These are phyloP conservation scores for Zymoseptoria passerinii DNA, from an alignment of 2,329 filamentous ascomycete genomes.

Conservation along the genomic window DNA sequence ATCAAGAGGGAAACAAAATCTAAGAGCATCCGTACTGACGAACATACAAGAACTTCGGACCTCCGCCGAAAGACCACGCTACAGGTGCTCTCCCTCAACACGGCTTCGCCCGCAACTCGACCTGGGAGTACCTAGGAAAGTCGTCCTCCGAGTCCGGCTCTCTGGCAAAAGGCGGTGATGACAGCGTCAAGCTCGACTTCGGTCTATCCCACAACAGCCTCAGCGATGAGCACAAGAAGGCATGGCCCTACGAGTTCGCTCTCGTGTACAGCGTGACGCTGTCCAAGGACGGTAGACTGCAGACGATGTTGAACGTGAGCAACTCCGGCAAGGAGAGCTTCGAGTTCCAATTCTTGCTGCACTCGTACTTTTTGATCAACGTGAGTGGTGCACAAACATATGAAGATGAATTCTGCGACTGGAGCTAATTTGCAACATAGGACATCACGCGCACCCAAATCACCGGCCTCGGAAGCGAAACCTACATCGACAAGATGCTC, in stretches of 20 bases:
- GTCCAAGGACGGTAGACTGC: constrained; percentile 55
- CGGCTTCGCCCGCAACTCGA: constrained; percentile 82
- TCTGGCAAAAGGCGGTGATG: constrained; percentile 42
- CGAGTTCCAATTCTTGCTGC: constrained; percentile 84
- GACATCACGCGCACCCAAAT: constrained; percentile 69
- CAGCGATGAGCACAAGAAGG: constrained; percentile 55
- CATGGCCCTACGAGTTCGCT: constrained; percentile 82
- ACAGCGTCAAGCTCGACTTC: constrained; percentile 89
- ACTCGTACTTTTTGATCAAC: constrained; percentile 77
- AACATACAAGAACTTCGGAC: constrained; percentile 65
- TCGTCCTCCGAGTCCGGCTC: constrained; percentile 56
- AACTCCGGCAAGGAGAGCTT: constrained; percentile 78
- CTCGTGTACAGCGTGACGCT: constrained; percentile 91
- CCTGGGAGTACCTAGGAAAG: constrained; percentile 92
- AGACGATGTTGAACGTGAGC: constrained; percentile 75
- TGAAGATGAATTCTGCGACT: background rate
- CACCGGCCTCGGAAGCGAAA: constrained; percentile 64
- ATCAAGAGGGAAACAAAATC: background rate
- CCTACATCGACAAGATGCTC: constrained; percentile 75
- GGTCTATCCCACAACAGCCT: constrained; percentile 71
- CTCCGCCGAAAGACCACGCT: constrained; percentile 62
- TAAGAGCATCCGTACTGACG: background rate
- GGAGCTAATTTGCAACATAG: constrained; percentile 38
- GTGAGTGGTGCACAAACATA: constrained; percentile 43
- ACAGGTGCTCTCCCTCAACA: constrained; percentile 80